Conservation (phyloP, 495 filamentous ascomycete genomes). For the Penicillium taxi region DNA sequence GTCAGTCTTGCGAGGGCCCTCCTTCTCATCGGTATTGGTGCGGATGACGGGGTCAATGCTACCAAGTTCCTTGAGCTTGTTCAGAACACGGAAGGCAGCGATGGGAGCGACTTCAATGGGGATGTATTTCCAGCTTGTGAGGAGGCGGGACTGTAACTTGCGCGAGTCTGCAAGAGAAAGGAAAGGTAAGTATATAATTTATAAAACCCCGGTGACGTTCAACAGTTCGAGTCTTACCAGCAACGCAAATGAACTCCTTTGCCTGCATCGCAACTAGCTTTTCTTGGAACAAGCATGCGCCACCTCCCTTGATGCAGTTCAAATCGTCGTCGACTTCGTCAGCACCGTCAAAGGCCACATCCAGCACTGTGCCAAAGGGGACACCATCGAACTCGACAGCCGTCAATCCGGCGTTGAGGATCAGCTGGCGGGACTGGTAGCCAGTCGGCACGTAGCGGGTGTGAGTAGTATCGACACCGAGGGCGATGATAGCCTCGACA, state of each 20-base stretch:
- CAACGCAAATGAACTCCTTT: slow-evolving; percentile 87
- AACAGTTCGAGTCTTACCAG: slow-evolving; percentile 44
- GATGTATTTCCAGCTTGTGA: slow-evolving; percentile 73
- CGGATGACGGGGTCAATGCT: slow-evolving; percentile 60
- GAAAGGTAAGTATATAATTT: neutral
- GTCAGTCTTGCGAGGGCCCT: slow-evolving; percentile 81
- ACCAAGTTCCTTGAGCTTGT: slow-evolving; percentile 60
- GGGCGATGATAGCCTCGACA: slow-evolving; percentile 81
- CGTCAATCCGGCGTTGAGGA: slow-evolving; percentile 64
- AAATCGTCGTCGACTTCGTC: slow-evolving; percentile 94
- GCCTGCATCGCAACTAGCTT: slow-evolving; percentile 85
- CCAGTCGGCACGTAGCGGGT: slow-evolving; percentile 88
- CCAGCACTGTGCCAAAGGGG: slow-evolving; percentile 52
- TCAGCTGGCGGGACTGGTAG: slow-evolving; percentile 78
- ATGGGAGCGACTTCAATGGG: slow-evolving; percentile 90
- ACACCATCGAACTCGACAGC: slow-evolving; percentile 69
- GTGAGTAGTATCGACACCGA: slow-evolving; percentile 47
- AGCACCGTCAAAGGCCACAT: slow-evolving; percentile 89
- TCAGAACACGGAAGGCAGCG: slow-evolving; percentile 62
- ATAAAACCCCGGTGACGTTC: no score
- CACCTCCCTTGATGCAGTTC: slow-evolving; percentile 96
- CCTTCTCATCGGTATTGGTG: slow-evolving; percentile 57
- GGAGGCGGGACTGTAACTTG: slow-evolving; percentile 70
- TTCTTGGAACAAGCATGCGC: slow-evolving; percentile 95
- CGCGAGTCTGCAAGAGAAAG: slow-evolving; percentile 55